Evolutionary conservation across 257 asterid genomes (phyloP).

Genomic region (Craterostigma plantagineum): DNA sequence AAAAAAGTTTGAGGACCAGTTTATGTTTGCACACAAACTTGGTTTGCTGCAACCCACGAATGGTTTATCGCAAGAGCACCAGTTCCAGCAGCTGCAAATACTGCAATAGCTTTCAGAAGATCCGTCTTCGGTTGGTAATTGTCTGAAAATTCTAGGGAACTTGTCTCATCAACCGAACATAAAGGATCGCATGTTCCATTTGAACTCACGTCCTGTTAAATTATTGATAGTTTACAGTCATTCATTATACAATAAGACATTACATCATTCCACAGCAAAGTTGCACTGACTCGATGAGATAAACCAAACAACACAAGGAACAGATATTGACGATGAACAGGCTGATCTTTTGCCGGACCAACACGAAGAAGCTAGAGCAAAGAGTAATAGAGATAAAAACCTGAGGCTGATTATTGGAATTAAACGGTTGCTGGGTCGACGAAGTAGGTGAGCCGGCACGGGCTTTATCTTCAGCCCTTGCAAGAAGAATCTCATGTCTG

Average conservation of each 20-base stretch:
- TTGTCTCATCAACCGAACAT: constrained; percentile 78
- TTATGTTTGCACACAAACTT: constrained; percentile 27
- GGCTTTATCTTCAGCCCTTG: constrained; percentile 61
- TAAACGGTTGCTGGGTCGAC: constrained; percentile 21
- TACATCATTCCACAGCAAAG: background rate
- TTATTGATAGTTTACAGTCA: background rate
- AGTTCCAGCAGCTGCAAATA: constrained; percentile 68
- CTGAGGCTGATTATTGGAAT: constrained; percentile 24
- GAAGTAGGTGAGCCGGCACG: constrained; percentile 25
- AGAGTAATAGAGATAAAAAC: constrained; percentile 13
- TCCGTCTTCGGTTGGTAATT: constrained; percentile 74
- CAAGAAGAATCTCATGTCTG: constrained; percentile 38
- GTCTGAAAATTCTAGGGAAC: constrained; percentile 55
- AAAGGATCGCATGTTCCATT: constrained; percentile 88
- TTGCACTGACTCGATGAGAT: too few species aligned
- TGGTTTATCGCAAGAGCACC: constrained; percentile 84
- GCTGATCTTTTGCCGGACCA: too few species aligned
- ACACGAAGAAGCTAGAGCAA: background rate
- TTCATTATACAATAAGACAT: background rate
- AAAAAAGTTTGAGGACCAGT: background rate
- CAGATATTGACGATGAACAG: too few species aligned
- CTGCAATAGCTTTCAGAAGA: constrained; percentile 62
- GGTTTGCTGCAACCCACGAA: constrained; percentile 92
- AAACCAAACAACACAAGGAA: too few species aligned
- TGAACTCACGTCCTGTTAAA: constrained; percentile 21